A percentile compares a stretch with the other conserved stretches of the same genome.
phyloP scores from a whole-genome alignment of 1,284 basidiomycete species.

The Moesziomyces parantarcticus region DNA sequence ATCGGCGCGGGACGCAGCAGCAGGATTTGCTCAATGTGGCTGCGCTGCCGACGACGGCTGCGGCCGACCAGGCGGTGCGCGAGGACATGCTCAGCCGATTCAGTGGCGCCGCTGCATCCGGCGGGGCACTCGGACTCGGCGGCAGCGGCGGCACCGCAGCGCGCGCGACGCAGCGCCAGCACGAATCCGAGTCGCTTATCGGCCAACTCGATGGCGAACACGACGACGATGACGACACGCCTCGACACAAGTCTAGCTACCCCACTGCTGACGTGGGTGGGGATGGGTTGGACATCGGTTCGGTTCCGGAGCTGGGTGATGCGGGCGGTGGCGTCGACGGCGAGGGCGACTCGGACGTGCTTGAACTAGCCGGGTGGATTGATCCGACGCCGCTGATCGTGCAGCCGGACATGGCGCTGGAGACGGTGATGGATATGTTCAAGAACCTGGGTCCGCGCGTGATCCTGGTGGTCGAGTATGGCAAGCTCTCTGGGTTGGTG shows the following conservation, averaged over 20 bases:
- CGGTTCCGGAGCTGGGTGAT: slow-evolving; percentile 35
- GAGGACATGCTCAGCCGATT: slow-evolving; percentile 37
- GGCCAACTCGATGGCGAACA: slow-evolving; percentile 17
- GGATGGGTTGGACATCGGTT: slow-evolving; percentile 8
- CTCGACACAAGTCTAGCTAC: background rate
- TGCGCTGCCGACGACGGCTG: slow-evolving; percentile 31
- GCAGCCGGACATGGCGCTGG: slow-evolving; percentile 89
- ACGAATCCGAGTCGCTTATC: slow-evolving; percentile 42
- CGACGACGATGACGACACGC: slow-evolving; percentile 20
- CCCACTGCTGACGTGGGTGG: slow-evolving; percentile 1
- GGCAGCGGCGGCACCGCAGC: background rate
- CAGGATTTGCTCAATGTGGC: slow-evolving; percentile 34
- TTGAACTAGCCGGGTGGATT: slow-evolving; percentile 61
- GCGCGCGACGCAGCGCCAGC: slow-evolving; percentile 4
- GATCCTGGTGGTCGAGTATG: slow-evolving; percentile 85
- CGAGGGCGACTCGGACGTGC: slow-evolving; percentile 46
- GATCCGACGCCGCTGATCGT: slow-evolving; percentile 88
- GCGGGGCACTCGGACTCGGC: slow-evolving; percentile 16
- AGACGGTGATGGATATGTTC: slow-evolving; percentile 84
- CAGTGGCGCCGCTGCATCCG: slow-evolving; percentile 16
- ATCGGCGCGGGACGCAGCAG: slow-evolving; percentile 8
- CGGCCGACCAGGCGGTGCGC: slow-evolving; percentile 31
- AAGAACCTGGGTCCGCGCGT: slow-evolving; percentile 81
- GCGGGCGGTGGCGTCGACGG: slow-evolving; percentile 51
- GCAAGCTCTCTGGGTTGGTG: slow-evolving; percentile 83